These are phyloP conservation scores for Saccharomycopsis babjevae DNA, from an alignment of 805 yeast genomes.

Conservation along the genomic window DNA sequence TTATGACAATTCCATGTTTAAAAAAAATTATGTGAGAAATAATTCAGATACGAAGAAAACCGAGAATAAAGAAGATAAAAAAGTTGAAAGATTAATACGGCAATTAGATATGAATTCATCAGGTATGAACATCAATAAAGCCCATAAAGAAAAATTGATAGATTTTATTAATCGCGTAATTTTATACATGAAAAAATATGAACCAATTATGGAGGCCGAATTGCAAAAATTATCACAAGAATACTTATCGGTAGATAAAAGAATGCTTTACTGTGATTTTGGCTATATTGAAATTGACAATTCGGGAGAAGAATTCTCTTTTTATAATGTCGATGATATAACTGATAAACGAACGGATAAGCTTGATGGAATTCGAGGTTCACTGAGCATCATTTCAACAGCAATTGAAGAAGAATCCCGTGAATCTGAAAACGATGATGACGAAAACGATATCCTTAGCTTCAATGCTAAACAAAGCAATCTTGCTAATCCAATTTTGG, in stretches of 20 bases:
- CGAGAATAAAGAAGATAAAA: not conserved
- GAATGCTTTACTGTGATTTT: not conserved
- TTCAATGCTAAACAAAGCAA: not conserved
- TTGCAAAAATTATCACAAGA: not conserved
- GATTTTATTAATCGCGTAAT: constrained; percentile 10
- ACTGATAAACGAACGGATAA: not conserved
- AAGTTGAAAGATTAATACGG: not conserved
- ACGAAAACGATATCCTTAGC: not conserved
- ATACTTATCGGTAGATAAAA: not conserved
- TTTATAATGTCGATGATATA: not conserved
- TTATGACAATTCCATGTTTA: too few relatives aligned
- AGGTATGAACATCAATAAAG: not conserved
- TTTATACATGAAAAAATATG: constrained; percentile 3
- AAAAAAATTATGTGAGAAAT: not conserved
- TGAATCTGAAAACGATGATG: not conserved
- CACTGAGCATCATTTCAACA: not conserved
- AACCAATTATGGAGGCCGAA: constrained; percentile 5
- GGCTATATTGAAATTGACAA: constrained; percentile 8
- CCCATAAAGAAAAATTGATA: constrained; percentile 7
- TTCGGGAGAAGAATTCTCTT: constrained; percentile 1
- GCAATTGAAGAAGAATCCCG: not conserved
- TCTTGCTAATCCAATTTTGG: too few relatives aligned
- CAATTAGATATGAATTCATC: not conserved
- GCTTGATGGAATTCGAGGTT: not conserved
- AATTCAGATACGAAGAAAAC: not conserved